Percentiles rank a stretch among this genome's conserved stretches.
phyloP scores from a whole-genome alignment of 352 stramenopile species.

The Phytopythium sindhum region DNA sequence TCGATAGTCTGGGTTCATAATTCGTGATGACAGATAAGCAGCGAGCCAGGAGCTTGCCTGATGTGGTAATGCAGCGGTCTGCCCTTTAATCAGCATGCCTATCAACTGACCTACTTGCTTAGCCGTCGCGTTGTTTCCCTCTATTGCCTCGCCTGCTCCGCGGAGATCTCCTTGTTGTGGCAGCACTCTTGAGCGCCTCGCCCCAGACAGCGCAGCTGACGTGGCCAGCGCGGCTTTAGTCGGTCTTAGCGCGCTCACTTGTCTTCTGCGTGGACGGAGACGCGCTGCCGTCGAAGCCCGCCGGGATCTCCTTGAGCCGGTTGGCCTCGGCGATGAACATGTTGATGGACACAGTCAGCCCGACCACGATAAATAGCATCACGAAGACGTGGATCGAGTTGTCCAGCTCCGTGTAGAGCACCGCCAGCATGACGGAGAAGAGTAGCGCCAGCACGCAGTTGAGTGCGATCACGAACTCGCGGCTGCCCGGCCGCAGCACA shows the following conservation, averaged over 20 bases:
- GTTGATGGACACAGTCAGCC: conserved; percentile 82
- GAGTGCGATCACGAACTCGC: conserved; percentile 69
- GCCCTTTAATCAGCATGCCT: not conserved
- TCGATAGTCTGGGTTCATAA: not conserved
- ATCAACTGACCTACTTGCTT: not conserved
- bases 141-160: not conserved
- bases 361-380: conserved; percentile 80
- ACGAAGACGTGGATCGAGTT: conserved; percentile 82
- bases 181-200: not conserved
- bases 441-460: conserved; percentile 70
- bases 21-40: not conserved
- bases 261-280: conserved; percentile 15
- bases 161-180: not conserved
- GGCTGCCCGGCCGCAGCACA: conserved; percentile 59
- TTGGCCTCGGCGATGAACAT: conserved; percentile 84
- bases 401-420: conserved; percentile 80
- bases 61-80: not conserved
- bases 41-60: not conserved
- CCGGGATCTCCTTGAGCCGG: conserved; percentile 44
- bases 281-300: conserved; percentile 1
- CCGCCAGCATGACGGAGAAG: conserved; percentile 66
- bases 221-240: conserved; percentile 22
- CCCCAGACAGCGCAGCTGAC: not conserved
- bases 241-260: conserved; percentile 44
- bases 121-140: not conserved